Base-by-base conservation (phyloP, 2,329 filamentous ascomycete genomes). In the Scytalidium sp. region DNA sequence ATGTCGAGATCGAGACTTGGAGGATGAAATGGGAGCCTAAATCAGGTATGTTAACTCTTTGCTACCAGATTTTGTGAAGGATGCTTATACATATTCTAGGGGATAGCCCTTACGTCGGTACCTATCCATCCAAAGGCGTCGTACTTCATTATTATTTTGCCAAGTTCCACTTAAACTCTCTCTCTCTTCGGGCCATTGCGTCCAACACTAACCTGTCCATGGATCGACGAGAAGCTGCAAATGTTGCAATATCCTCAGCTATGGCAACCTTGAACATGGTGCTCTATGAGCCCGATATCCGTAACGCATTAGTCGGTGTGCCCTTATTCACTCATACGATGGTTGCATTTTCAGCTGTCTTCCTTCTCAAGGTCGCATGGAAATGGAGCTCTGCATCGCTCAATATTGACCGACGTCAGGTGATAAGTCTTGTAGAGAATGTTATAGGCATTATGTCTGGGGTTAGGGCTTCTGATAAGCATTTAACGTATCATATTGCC, bases 311-410 rank as follows among this genome's bases (percentile, higher is more conserved):
- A 3, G 60, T 67, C 6, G 67, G 67, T 9, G 64, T 67, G 7
- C 68, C 67, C 1, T 50, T 70, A 2, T 70, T 68, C 48, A 56
- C 67, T 1, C 65, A 69, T 49, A 69, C 64, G 25, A 69, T 70
- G 67, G 66, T 70, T 22, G 59, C 66, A 3, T 69, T 65, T 46
- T 62, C 65, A 0, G 59, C 61, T 2, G 66, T 69, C 3, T 70
- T 71, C 47, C 59, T 70, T 2, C 61, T 70, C 50, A 70, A 70
- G 45, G 63, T 67, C 2, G 57, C 61, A 2, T 63, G 62, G 29
- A 66, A 61, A 43, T 67, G 63, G 67, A 67, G 65, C 27, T 52
- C 60, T 3, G 53, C 64, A 21, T 63, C 65, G 2, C 56, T 72
- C 8, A 65, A 64, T 25, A 62, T 67, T 39, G 67, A 72, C 49